A percentile compares a stretch with the other conserved stretches of the same genome.
phyloP scores from a whole-genome alignment of 768 basidiomycete species.

The Cystobasidiopsis lactophilus region DNA sequence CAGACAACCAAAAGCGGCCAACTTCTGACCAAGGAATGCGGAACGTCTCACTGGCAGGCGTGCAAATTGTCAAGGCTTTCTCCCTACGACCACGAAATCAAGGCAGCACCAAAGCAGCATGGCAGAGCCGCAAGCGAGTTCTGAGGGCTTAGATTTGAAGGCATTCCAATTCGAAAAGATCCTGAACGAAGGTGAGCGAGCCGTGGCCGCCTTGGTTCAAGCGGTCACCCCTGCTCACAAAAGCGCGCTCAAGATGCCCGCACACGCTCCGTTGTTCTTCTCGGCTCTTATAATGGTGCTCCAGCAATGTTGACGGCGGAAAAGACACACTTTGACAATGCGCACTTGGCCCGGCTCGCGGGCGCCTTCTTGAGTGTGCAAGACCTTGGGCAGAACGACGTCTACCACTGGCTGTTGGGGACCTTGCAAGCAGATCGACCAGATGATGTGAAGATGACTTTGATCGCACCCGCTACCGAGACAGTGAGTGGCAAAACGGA shows the following conservation, averaged over 20 bases:
- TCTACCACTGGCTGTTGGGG: conserved; percentile 11
- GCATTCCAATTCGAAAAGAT: conserved; percentile 34
- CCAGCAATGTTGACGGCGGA: conserved; percentile 54
- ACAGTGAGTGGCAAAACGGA: conserved; percentile 8
- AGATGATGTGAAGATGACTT: conserved; percentile 56
- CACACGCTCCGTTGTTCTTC: conserved; percentile 40
- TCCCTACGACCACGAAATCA: too few species aligned
- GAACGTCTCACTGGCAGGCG: too few species aligned
- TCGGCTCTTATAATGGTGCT: conserved; percentile 38
- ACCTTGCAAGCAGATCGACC: conserved; percentile 57
- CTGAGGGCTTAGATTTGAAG: conserved; percentile 22
- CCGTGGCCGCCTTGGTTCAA: neutral
- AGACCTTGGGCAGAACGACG: conserved; percentile 9
- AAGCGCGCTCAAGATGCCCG: conserved; percentile 31
- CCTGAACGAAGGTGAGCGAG: conserved; percentile 19
- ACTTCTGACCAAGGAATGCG: too few species aligned
- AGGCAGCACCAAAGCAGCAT: too few species aligned
- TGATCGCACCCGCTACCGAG: conserved; percentile 74
- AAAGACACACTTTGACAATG: conserved; percentile 40
- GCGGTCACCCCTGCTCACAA: too few species aligned
- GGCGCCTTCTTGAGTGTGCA: conserved; percentile 20
- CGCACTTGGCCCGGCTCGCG: conserved; percentile 22
- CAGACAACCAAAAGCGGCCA: too few species aligned
- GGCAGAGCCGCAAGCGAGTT: too few species aligned
- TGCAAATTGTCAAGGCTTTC: too few species aligned